These are phyloP conservation scores for Aegilops tauschii DNA, from an alignment of 176 grass and related monocot species.

Conservation along the genomic window DNA sequence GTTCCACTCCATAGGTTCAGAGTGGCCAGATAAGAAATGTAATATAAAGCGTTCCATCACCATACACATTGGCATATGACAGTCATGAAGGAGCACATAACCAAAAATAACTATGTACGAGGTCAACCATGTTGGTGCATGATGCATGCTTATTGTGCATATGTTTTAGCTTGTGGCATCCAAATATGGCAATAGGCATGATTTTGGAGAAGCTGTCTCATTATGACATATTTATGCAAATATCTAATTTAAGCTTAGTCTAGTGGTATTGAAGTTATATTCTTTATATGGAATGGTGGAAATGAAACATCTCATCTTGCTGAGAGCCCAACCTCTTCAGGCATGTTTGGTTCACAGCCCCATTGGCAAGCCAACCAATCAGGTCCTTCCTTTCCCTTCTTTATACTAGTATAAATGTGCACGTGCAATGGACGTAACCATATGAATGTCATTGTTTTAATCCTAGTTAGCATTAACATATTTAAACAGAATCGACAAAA, in stretches of 20 bases:
- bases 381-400: background rate
- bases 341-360: background rate
- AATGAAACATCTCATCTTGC: slow-evolving; percentile 9
- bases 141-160: background rate
- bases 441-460: no score
- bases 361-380: background rate
- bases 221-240: background rate
- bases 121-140: background rate
- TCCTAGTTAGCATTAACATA: no score
- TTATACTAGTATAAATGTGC: background rate
- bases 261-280: background rate
- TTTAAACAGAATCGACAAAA: no score
- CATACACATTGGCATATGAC: background rate
- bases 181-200: background rate
- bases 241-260: background rate
- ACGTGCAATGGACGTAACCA: no score
- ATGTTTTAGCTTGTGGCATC: background rate
- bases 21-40: background rate
- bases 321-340: background rate
- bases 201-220: background rate
- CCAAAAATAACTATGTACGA: background rate
- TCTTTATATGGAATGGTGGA: background rate
- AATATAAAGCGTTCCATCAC: background rate
- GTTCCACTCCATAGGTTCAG: background rate
- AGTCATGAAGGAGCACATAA: slow-evolving; percentile 3